Conservation (phyloP, 345 rosid species). For the Eucalyptus cloeziana region DNA sequence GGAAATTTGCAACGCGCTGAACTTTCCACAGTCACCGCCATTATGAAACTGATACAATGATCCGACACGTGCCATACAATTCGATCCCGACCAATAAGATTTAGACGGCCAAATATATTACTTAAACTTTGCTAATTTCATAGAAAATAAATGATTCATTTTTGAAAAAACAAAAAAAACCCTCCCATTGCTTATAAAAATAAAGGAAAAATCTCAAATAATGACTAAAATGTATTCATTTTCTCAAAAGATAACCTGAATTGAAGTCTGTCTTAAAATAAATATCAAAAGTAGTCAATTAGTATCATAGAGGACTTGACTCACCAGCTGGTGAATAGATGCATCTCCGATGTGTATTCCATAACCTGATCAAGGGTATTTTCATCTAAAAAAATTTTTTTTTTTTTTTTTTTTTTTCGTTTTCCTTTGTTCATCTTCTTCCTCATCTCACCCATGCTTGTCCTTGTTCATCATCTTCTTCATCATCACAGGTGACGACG, state of each 20-base stretch:
- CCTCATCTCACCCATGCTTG: no score
- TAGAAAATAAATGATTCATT: no score
- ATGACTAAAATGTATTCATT: rapidly evolving
- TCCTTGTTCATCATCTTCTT: no score
- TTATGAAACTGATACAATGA: no score
- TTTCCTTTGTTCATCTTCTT: no score
- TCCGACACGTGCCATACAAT: not conserved
- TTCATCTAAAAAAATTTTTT: rapidly evolving
- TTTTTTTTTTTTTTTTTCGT: rapidly evolving
- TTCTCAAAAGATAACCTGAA: rapidly evolving
- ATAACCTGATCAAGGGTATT: rapidly evolving
- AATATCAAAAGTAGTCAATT: rapidly evolving
- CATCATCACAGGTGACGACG: rapidly evolving
- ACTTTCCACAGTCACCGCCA: not conserved
- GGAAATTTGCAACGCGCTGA: not conserved
- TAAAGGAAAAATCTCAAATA: no score
- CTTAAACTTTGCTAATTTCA: not conserved
- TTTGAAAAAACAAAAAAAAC: no score
- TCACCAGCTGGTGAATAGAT: rapidly evolving
- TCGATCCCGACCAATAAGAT: not conserved
- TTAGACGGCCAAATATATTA: not conserved
- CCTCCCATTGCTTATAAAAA: rapidly evolving
- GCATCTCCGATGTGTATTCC: rapidly evolving
- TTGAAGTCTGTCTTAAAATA: rapidly evolving
- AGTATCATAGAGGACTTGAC: rapidly evolving